Evolutionary conservation across 2,329 filamentous ascomycete species (phyloP).

Genomic region (Sporothrix inflata): DNA sequence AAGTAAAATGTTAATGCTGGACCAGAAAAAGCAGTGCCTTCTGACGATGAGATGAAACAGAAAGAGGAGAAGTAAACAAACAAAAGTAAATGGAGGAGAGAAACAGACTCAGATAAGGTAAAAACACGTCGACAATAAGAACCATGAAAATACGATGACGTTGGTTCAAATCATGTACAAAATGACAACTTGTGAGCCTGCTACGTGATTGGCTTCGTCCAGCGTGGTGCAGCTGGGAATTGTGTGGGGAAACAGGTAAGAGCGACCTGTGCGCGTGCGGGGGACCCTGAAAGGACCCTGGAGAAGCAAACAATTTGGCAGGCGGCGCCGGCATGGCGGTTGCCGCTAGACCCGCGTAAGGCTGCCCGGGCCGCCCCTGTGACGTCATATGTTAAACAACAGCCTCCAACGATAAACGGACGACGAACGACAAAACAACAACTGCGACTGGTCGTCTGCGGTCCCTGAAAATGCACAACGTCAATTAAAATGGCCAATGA

Average conservation of each 20-base stretch:
- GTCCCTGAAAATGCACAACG: neutral
- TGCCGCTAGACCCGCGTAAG: constrained; percentile 18
- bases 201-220: neutral
- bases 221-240: neutral
- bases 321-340: neutral
- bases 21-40: neutral
- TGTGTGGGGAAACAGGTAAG: constrained; percentile 3
- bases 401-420: neutral
- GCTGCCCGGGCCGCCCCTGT: neutral
- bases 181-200: neutral
- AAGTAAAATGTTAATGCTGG: neutral
- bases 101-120: neutral
- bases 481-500: neutral
- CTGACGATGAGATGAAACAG: neutral
- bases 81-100: neutral
- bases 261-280: neutral
- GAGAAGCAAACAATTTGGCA: neutral
- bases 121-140: neutral
- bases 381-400: constrained; percentile 15
- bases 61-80: neutral
- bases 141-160: neutral
- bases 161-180: neutral
- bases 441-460: neutral
- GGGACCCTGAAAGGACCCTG: constrained; percentile 17
- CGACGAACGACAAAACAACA: neutral